Percentiles rank a stretch among this genome's conserved stretches.
phyloP scores from a whole-genome alignment of 2,329 filamentous ascomycete species.

The Fusarium citri region DNA sequence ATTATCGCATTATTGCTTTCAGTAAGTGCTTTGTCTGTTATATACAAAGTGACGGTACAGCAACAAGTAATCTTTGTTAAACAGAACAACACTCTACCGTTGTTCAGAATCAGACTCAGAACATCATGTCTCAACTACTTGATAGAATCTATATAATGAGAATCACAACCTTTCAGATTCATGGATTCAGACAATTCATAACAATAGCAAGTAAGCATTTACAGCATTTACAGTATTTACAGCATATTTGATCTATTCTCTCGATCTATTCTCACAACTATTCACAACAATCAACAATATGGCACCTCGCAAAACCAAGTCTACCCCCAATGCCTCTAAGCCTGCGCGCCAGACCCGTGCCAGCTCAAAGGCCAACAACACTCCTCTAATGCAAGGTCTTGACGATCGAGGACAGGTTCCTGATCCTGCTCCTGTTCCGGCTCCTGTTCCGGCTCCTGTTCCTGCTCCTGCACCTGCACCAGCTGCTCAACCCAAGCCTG shows the following conservation, averaged over 20 bases:
- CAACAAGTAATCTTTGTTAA: slow-evolving; percentile 7
- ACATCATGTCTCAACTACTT: background rate
- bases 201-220: background rate
- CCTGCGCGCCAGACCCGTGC: slow-evolving; percentile 38
- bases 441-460: too few species aligned
- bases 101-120: background rate
- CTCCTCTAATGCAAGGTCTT: slow-evolving; percentile 42
- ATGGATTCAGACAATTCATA: background rate
- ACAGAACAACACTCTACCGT: background rate
- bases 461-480: too few species aligned
- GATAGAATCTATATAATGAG: slow-evolving; percentile 11
- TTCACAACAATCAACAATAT: slow-evolving; percentile 19
- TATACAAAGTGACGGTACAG: background rate
- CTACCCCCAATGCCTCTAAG: background rate
- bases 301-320: background rate
- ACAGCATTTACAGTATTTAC: background rate
- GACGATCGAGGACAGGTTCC: slow-evolving; percentile 6
- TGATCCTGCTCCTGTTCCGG: slow-evolving; percentile 12
- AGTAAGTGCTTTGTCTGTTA: background rate
- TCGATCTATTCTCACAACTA: background rate
- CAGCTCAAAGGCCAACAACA: slow-evolving; percentile 36
- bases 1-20: background rate
- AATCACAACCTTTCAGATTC: background rate
- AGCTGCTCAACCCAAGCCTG: background rate
- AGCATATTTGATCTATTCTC: background rate